Percentiles rank a stretch among this genome's conserved stretches.
phyloP scores from a whole-genome alignment of 176 grass and related monocot genomes.

The Oryza longistaminata region DNA sequence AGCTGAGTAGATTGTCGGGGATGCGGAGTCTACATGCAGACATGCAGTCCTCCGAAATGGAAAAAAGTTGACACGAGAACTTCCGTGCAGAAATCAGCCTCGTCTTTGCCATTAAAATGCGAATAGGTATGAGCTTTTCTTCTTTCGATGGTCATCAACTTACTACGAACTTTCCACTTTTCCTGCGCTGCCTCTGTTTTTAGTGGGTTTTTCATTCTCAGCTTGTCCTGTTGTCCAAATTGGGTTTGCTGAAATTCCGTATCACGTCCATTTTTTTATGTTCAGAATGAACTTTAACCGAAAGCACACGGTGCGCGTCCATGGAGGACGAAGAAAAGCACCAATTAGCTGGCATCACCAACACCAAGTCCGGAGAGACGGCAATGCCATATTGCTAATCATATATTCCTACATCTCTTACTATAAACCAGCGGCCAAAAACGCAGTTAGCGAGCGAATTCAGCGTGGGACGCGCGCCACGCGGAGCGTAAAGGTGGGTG shows the following conservation, averaged over 20 bases:
- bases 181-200: neutral
- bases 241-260: neutral
- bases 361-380: neutral
- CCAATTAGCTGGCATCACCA: slow-evolving; percentile 2
- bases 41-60: too few relatives aligned
- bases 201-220: neutral
- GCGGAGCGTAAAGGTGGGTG: neutral
- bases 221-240: neutral
- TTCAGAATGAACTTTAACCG: neutral
- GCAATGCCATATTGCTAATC: neutral
- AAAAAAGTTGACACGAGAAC: too few relatives aligned
- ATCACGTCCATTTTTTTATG: neutral
- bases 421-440: neutral
- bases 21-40: neutral
- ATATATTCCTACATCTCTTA: neutral
- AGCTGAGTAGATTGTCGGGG: neutral
- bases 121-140: neutral
- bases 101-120: neutral
- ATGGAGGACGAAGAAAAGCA: neutral
- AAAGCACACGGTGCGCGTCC: neutral
- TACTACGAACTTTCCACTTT: neutral
- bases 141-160: neutral
- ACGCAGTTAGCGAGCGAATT: neutral
- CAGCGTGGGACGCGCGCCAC: neutral
- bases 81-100: neutral